Percentiles rank a stretch among this genome's conserved stretches.
These are phyloP conservation scores for Paraconiothyrium sp. DNA, from an alignment of 2,329 filamentous ascomycete genomes.

Conservation along the genomic window DNA sequence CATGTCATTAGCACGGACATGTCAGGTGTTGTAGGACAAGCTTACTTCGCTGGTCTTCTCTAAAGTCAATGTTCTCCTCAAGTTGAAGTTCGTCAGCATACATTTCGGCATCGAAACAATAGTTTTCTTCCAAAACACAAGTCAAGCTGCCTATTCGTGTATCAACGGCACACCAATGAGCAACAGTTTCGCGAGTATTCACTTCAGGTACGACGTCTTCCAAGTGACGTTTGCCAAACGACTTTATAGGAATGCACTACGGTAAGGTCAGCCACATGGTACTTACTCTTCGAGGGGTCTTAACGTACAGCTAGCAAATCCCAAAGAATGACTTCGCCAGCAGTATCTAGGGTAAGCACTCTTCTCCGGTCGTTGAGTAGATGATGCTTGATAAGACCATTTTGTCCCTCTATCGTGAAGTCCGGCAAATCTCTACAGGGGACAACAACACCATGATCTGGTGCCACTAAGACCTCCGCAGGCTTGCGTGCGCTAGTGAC, in stretches of 20 bases:
- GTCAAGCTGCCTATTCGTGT: conserved; percentile 91
- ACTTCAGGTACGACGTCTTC: conserved; percentile 89
- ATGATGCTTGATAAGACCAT: conserved; percentile 92
- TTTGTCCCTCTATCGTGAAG: conserved; percentile 83
- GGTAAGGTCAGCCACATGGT: conserved; percentile 27
- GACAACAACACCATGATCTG: conserved; percentile 41
- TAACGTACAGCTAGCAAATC: conserved; percentile 80
- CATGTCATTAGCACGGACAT: conserved; percentile 2
- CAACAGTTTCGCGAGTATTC: conserved; percentile 87
- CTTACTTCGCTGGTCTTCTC: conserved; percentile 92
- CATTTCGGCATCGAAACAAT: conserved; percentile 96
- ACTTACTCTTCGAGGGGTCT: not conserved
- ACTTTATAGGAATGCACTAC: conserved; percentile 84
- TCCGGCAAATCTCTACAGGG: conserved; percentile 58
- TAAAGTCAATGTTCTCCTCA: conserved; percentile 79
- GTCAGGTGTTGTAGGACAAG: conserved; percentile 12
- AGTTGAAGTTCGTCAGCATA: conserved; percentile 90
- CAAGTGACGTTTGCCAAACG: conserved; percentile 93
- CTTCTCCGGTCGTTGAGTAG: conserved; percentile 90
- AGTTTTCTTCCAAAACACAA: conserved; percentile 90
- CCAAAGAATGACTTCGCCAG: conserved; percentile 94
- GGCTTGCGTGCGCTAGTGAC: conserved; percentile 63
- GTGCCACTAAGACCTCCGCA: conserved; percentile 63
- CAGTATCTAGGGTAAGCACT: conserved; percentile 91
- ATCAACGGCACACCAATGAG: conserved; percentile 96